Base-by-base conservation (phyloP, 257 asterid genomes). In the Handroanthus guayacan region DNA sequence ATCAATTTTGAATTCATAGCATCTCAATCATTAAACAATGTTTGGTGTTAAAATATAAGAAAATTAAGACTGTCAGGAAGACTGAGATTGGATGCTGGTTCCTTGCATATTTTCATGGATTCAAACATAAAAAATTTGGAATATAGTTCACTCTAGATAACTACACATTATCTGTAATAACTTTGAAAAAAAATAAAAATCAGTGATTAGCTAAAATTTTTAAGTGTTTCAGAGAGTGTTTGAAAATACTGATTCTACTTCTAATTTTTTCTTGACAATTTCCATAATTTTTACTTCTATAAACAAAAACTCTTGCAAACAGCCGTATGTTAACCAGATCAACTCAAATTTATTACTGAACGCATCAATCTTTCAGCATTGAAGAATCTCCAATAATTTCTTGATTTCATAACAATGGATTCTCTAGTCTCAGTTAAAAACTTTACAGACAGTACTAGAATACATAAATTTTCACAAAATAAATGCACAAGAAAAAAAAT, bases 11-110 rank as follows among this genome's bases (percentile, higher is more conserved):
- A 37, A 79, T 71, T 75, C 58, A 75, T 75, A 41, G 56, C 67
- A 60, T 65, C 75, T 74, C 78, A 58, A 80, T 84, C 76, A 80
- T 73, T 64, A 73, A 62, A 54, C 80, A 69, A 34, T 75, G 18
- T 39, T n/a, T 8, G 68, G 37, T 45, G 45, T 66, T 75, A 62
- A 67, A 76, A 65, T 43, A 78, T 56, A 39, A 6, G 43, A 41
- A 61, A 41, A 41, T 41, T 41, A 41, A 38, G 62, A 41, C 58
- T 81, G 76, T 71, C 72, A 51, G 65, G 20, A 66, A 70, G 58
- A 71, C 54, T 54, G 58, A 57, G 80, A 80, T 78, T 48, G 72
- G 62, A 25, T 41, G 45, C 47, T 25, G 31, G 31, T 25, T 25
- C 31, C 31, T 25, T 25, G 31, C 31, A 25, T 25, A 25, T 25